Base-by-base conservation (phyloP, 208 protist species). In the Trypanosoma boissoni region DNA sequence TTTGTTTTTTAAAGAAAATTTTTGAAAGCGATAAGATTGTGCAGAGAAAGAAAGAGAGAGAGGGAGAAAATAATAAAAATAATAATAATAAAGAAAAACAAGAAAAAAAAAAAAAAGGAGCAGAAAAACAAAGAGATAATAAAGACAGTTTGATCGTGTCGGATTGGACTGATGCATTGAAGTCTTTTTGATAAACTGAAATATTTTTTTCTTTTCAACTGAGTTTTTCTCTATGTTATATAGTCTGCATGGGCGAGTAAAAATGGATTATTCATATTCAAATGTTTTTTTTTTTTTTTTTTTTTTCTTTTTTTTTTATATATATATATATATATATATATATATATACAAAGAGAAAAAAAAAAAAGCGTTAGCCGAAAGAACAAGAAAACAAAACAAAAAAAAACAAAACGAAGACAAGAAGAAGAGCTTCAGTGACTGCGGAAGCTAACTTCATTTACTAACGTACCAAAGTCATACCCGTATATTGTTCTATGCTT, bases 31-130 rank as follows among this genome's bases (percentile, higher is more conserved):
- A 34, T 16, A 29, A 54, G 9, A 20, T 26, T 10, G 18, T 10
- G 2, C 27, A 32, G 20, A 58, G 4, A 58, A 58, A 50, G 41
- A 49, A 27, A 60, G 34, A 50, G 24, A 39, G 23, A 50, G 18
- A 37, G 37, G n/a, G n/a, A n/a, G n/a, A n/a, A n/a, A n/a, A n/a
- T n/a, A n/a, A n/a, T n/a, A n/a, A n/a, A n/a, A n/a, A n/a, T n/a
- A n/a, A n/a, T n/a, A n/a, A n/a, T n/a, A n/a, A n/a, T 39, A 50
- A 29, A 46, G 9, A 14, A 20, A 46, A 50, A 42, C 10, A 16
- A 48, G 49, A 20, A 20, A 23, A 48, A n/a, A 51, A 1, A 29
- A n/a, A 36, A 45, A 37, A 20, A 12, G 37, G 49, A 37, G 20
- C 27, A 57, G 44, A 52, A 32, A 32, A 52, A 52, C 12, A 26